A percentile compares a stretch with the other conserved stretches of the same genome.
Evolutionary conservation across 805 yeast species (phyloP).

Genomic region (Metschnikowia vanudenii): DNA sequence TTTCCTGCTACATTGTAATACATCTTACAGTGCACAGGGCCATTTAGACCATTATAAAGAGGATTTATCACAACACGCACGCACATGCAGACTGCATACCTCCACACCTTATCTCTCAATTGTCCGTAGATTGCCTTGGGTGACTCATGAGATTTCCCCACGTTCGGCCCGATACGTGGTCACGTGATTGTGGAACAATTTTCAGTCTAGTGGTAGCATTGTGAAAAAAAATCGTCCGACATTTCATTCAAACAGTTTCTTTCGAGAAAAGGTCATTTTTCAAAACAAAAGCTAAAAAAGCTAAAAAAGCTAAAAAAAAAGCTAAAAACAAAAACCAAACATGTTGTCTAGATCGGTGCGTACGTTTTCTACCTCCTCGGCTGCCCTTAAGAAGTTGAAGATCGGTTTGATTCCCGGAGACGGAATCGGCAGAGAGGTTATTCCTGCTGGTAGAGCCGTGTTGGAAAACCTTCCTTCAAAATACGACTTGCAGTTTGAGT

Average conservation of each 20-base stretch:
- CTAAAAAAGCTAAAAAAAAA: too few species aligned
- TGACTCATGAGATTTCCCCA: slow-evolving; percentile 5
- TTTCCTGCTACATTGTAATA: too few species aligned
- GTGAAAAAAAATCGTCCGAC: not conserved
- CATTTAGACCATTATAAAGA: too few species aligned
- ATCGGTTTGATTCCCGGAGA: slow-evolving; percentile 92
- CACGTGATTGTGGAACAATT: not conserved
- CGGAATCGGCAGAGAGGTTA: slow-evolving; percentile 96
- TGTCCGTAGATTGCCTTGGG: not conserved
- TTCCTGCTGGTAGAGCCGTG: slow-evolving; percentile 91
- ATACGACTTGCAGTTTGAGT: slow-evolving; percentile 77
- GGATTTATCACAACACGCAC: too few species aligned
- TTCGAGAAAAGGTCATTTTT: too few species aligned
- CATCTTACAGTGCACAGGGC: too few species aligned
- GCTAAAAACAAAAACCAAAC: too few species aligned
- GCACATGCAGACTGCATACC: too few species aligned
- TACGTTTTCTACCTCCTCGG: slow-evolving; percentile 32
- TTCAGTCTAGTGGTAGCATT: not conserved
- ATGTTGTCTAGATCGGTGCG: slow-evolving; percentile 26
- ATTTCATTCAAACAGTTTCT: too few species aligned
- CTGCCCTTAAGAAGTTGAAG: slow-evolving; percentile 35
- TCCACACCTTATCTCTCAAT: not conserved
- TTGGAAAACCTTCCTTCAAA: slow-evolving; percentile 78
- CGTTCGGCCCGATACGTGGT: not conserved
- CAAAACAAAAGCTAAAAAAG: too few species aligned